A percentile compares a stretch with the other conserved stretches of the same genome.
Evolutionary conservation across 164 flowering plant species (phyloP).

Genomic region (Liriodendron chinense): DNA sequence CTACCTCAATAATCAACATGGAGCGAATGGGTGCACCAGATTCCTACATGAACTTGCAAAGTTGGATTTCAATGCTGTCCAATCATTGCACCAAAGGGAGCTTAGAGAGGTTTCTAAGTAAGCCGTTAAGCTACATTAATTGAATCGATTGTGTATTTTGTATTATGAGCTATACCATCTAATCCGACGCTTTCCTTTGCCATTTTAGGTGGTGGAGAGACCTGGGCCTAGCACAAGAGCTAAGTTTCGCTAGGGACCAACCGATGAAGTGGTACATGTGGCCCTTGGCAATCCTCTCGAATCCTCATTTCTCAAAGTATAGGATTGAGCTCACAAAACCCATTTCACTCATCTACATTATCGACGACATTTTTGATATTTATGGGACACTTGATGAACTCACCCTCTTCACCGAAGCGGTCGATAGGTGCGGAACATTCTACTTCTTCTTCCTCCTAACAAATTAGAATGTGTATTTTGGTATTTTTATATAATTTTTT

Average conservation of each 20-base stretch:
- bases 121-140: background rate
- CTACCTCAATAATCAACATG: conserved; percentile 10
- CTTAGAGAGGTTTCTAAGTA: conserved; percentile 36
- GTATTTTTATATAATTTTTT: background rate
- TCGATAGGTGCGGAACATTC: conserved; percentile 36
- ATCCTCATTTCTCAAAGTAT: conserved; percentile 33
- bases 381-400: conserved; percentile 52
- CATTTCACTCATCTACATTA: conserved; percentile 43
- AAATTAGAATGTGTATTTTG: background rate
- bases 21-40: conserved; percentile 7
- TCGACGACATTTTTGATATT: conserved; percentile 62
- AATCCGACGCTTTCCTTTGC: background rate
- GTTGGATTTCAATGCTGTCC: conserved; percentile 32
- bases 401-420: conserved; percentile 45
- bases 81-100: conserved; percentile 38
- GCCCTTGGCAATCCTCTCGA: conserved; percentile 32
- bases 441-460: background rate
- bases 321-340: conserved; percentile 52
- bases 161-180: no score
- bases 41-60: conserved; percentile 31
- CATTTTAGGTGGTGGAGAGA: conserved; percentile 54
- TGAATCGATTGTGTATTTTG: background rate
- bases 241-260: conserved; percentile 49
- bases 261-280: conserved; percentile 57
- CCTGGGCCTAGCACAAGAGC: conserved; percentile 32